Conservation (phyloP, 1,284 basidiomycete species). For the Crucibulum cyathiforme region DNA sequence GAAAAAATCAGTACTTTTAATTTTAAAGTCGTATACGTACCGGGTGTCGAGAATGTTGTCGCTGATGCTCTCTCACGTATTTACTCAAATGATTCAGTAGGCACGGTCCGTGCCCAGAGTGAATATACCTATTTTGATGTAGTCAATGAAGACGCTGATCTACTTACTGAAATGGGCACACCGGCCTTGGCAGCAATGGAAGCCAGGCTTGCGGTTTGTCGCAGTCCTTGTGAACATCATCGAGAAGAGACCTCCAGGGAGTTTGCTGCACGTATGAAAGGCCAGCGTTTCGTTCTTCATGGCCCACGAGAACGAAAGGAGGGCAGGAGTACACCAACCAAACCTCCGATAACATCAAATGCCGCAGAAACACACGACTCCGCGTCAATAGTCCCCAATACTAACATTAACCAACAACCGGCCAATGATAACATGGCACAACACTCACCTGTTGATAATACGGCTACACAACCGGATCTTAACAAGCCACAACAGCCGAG, state of each 20-base stretch:
- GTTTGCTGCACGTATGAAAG: constrained; percentile 1
- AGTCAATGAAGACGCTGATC: constrained; percentile 6
- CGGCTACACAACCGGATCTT: no score
- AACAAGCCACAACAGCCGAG: no score
- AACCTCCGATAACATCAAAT: no score
- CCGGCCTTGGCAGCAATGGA: constrained; percentile 16
- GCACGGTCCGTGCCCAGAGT: constrained; percentile 10
- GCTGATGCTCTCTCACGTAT: constrained; percentile 30
- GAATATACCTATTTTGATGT: constrained; percentile 24
- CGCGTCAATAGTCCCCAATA: no score
- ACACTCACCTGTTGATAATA: no score
- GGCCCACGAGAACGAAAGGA: constrained; percentile 17
- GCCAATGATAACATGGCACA: no score
- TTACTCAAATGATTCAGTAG: constrained; percentile 24
- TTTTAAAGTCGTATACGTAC: constrained; percentile 29
- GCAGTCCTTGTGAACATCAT: not conserved
- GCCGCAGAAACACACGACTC: no score
- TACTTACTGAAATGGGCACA: constrained; percentile 8
- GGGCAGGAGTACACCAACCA: constrained; percentile 1
- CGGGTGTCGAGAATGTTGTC: constrained; percentile 27
- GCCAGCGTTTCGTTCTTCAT: constrained; percentile 6
- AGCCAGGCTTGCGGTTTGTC: constrained; percentile 9
- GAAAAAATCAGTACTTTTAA: constrained; percentile 34
- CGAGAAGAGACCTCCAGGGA: constrained; percentile 3
- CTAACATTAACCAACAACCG: no score